Evolutionary conservation across 2,329 filamentous ascomycete species (phyloP).

Genomic region (Hypoxylon sp.): DNA sequence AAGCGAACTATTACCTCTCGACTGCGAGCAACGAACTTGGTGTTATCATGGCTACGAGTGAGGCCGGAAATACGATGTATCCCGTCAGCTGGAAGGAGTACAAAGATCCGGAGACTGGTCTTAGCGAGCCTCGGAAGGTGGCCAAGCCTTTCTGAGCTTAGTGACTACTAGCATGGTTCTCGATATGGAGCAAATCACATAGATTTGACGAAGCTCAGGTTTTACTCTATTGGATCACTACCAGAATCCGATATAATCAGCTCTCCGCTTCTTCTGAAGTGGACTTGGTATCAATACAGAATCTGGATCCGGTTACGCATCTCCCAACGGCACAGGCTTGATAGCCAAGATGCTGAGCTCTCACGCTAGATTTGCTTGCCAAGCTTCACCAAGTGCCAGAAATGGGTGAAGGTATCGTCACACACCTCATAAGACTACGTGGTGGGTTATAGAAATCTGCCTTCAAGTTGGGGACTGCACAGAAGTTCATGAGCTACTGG

Average conservation of each 20-base stretch:
- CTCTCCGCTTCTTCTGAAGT: not conserved
- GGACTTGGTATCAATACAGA: not conserved
- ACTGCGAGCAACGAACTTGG: slow-evolving; percentile 93
- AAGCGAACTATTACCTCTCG: slow-evolving; percentile 94
- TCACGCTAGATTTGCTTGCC: not conserved
- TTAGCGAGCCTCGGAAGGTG: slow-evolving; percentile 87
- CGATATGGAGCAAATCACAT: not conserved
- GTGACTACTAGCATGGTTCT: not conserved
- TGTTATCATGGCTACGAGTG: slow-evolving; percentile 92
- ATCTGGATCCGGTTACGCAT: not conserved
- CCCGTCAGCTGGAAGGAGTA: slow-evolving; percentile 97
- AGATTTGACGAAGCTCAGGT: not conserved
- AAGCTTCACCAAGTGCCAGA: not conserved
- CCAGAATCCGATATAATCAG: not conserved
- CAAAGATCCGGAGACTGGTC: slow-evolving; percentile 83
- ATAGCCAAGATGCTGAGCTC: not conserved
- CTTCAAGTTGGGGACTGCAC: not conserved
- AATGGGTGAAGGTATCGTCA: not conserved
- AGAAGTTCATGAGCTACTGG: not conserved
- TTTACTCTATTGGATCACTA: not conserved
- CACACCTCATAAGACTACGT: not conserved
- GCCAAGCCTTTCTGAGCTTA: slow-evolving; percentile 85
- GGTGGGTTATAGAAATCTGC: not conserved
- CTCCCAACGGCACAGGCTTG: not conserved
- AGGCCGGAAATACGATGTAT: slow-evolving; percentile 90